Base-by-base conservation (phyloP, 306 rosid genomes). In the Arachis hypogaea region DNA sequence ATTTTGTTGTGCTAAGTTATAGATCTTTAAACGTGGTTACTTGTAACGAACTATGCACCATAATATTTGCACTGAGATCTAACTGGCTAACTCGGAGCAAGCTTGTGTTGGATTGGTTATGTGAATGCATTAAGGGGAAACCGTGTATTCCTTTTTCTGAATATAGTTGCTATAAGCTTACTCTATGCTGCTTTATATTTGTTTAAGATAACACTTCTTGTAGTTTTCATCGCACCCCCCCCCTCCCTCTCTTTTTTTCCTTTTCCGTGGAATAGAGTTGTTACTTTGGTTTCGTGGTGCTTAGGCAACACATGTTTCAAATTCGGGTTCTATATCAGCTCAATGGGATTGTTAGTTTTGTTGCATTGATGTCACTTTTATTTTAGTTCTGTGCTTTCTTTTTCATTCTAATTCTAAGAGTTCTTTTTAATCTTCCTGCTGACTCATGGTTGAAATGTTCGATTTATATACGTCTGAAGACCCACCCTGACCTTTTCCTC, bases 1-100 rank as follows among this genome's bases (percentile, higher is more conserved):
- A 60, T 62, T 66, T 49, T 50, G n/a, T 59, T 59, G 38, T 22
- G 55, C 44, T 30, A 14, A 54, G 72, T 55, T 71, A 36, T 44
- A 44, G 82, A 72, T 64, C 57, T 28, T 22, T 6, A 59, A 50
- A 42, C 4, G 49, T 36, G 61, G 28, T 66, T 1, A 45, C 50
- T 55, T 56, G 7, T 8, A 47, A 33, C 29, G 10, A 6, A 9
- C 49, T 49, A 60, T 33, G 58, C 16, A n/a, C 58, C 33, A 1
- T 33, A 43, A 7, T 7, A 64, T 74, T 5, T 58, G 57, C 14
- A 5, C 40, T 45, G 80, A 54, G 75, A 79, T 66, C 51, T 33
- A 41, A n/a, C 43, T 45, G 55, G 28, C 28, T 36, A 49, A 22
- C 28, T 22, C 28, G 28, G 28, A 65, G 41, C 59, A 8, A 46